A percentile compares a stretch with the other conserved stretches of the same genome.
Conservation (phyloP, 1,284 basidiomycete genomes). For the Mycena citricolor region DNA sequence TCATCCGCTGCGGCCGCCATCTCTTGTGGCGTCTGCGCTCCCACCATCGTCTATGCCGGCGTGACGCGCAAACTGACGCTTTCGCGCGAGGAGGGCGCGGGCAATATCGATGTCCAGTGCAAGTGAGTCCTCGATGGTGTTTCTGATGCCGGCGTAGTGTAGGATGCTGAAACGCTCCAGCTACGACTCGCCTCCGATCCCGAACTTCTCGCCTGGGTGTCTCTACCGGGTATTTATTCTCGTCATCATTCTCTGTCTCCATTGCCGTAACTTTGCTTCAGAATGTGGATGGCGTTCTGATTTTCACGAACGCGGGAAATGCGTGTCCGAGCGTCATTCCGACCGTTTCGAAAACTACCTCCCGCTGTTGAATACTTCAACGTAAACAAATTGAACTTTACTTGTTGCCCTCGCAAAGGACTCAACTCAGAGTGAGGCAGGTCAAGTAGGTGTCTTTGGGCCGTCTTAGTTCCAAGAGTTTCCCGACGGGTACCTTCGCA, state of each 20-base stretch:
- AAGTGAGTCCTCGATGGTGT: constrained; percentile 1
- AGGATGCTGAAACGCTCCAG: not conserved
- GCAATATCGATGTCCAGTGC: constrained; percentile 12
- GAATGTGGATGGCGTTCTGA: constrained; percentile 16
- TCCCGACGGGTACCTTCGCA: too few relatives aligned
- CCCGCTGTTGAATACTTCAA: too few relatives aligned
- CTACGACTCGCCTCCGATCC: constrained; percentile 13
- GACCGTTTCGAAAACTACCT: constrained; percentile 10
- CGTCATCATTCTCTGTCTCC: not conserved
- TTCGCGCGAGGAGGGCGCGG: constrained; percentile 1
- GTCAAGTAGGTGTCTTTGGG: too few relatives aligned
- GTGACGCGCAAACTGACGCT: constrained; percentile 13
- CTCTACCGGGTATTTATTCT: constrained; percentile 7
- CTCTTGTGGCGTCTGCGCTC: constrained; percentile 12
- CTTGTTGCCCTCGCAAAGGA: too few relatives aligned
- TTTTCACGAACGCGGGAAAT: constrained; percentile 9
- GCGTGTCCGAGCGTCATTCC: constrained; percentile 3
- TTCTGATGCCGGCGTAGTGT: not conserved
- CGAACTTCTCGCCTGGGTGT: constrained; percentile 8
- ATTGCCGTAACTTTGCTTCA: constrained; percentile 1
- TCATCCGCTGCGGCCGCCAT: constrained; percentile 11
- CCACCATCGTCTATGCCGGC: constrained; percentile 12
- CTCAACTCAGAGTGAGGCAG: too few relatives aligned
- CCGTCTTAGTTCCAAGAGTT: too few relatives aligned
- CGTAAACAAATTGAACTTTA: too few relatives aligned